Evolutionary conservation across 192 early-diverging fungal species (phyloP).

Genomic region (Backusella australiensis): DNA sequence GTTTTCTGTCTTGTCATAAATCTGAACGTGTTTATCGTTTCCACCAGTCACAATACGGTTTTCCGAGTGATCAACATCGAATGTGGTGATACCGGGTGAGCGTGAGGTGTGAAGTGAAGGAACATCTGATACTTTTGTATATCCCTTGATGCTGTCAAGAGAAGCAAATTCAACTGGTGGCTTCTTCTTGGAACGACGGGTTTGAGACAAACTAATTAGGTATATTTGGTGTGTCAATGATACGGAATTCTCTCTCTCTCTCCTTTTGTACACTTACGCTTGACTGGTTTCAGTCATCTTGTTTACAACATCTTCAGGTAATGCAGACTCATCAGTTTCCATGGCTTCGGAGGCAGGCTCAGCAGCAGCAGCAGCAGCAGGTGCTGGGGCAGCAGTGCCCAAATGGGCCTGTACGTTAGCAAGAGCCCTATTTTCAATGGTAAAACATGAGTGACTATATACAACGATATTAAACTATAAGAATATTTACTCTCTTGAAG

Average conservation of each 20-base stretch:
- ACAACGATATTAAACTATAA: not conserved
- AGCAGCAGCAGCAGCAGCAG: constrained; percentile 24
- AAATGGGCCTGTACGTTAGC: constrained; percentile 61
- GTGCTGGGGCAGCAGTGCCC: constrained; percentile 40
- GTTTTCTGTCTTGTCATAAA: constrained; percentile 65
- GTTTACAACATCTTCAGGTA: constrained; percentile 45
- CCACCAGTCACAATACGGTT: constrained; percentile 76
- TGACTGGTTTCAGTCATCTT: constrained; percentile 53
- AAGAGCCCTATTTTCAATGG: constrained; percentile 42
- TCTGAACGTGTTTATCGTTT: constrained; percentile 71
- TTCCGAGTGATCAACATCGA: constrained; percentile 57
- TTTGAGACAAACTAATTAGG: constrained; percentile 47
- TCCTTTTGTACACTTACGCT: constrained; percentile 33
- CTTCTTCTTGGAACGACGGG: constrained; percentile 79
- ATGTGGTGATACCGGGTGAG: constrained; percentile 62
- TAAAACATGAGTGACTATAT: not conserved
- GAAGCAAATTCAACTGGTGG: constrained; percentile 68
- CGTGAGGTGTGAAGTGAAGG: constrained; percentile 71
- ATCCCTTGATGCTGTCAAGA: constrained; percentile 64
- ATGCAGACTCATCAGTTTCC: constrained; percentile 49
- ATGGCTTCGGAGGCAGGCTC: constrained; percentile 38
- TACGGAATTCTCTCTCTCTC: not conserved
- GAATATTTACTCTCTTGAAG: constrained; percentile 67
- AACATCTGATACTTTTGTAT: constrained; percentile 44
- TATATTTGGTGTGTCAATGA: not conserved